A percentile compares a stretch with the other conserved stretches of the same genome.
Conservation (phyloP, 2,329 filamentous ascomycete species). For the Penicillium sclerotiorum region DNA sequence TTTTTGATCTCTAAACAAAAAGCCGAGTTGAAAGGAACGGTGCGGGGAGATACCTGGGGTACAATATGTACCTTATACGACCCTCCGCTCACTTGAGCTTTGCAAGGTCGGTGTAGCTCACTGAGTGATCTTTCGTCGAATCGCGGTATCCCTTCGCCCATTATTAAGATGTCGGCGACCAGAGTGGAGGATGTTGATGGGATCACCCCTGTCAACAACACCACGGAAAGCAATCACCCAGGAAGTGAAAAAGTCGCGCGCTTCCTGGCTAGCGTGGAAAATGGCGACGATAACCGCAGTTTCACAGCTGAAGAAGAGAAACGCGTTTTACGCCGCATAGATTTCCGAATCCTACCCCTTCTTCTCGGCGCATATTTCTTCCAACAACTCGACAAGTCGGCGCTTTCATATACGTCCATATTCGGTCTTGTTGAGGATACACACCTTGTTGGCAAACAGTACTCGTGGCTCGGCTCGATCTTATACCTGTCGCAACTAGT, state of each 20-base stretch:
- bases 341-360: conserved; percentile 54
- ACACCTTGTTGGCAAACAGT: conserved; percentile 50
- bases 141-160: too few relatives aligned
- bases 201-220: background rate
- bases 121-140: background rate
- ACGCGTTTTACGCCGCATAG: conserved; percentile 42
- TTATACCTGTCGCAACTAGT: conserved; percentile 63
- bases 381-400: conserved; percentile 57
- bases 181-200: background rate
- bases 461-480: conserved; percentile 64
- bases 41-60: background rate
- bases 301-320: conserved; percentile 57
- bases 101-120: too few relatives aligned
- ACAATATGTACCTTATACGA: too few relatives aligned
- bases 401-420: conserved; percentile 24
- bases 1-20: background rate
- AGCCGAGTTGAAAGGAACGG: background rate
- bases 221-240: background rate
- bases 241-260: background rate
- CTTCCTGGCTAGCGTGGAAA: conserved; percentile 2
- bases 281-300: conserved; percentile 2
- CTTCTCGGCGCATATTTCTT: conserved; percentile 61
- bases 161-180: background rate
- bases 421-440: conserved; percentile 52
- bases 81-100: too few relatives aligned